These are phyloP conservation scores for Acanthamoeba rhysodes DNA, from an alignment of 208 protist species.

Conservation along the genomic window DNA sequence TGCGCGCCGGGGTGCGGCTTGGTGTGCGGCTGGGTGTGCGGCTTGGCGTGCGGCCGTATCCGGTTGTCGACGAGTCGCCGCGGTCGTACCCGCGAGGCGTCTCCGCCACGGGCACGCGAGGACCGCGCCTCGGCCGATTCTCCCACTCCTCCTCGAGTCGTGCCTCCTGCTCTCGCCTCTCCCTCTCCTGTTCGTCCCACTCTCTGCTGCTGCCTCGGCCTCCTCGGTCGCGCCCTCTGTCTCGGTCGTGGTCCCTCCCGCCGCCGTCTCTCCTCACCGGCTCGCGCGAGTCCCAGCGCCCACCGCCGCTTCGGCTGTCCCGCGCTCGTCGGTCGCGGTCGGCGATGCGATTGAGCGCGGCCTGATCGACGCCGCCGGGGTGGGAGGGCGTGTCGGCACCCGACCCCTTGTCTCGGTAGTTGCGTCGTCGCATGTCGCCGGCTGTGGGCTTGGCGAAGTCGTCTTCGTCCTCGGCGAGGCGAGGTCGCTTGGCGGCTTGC, in stretches of 20 bases:
- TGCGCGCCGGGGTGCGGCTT: not conserved
- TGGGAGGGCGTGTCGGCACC: constrained; percentile 67
- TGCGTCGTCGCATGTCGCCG: not conserved
- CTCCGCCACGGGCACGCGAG: constrained; percentile 48
- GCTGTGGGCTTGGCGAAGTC: not conserved
- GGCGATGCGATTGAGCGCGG: constrained; percentile 37
- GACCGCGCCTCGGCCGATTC: constrained; percentile 35
- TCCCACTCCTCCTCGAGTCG: constrained; percentile 54
- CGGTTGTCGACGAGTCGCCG: constrained; percentile 11
- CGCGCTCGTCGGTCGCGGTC: not conserved
- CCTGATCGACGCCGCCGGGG: constrained; percentile 60
- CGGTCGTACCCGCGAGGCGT: constrained; percentile 59
- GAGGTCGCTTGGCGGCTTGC: not conserved
- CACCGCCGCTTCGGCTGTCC: not conserved
- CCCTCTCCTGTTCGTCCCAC: constrained; percentile 37
- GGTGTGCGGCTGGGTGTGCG: not conserved
- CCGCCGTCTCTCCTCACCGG: not conserved
- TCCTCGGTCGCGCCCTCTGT: not conserved
- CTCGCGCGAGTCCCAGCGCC: not conserved
- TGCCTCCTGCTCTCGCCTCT: constrained; percentile 12
- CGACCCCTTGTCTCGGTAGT: constrained; percentile 45
- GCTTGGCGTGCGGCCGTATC: constrained; percentile 13
- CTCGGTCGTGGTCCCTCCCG: not conserved
- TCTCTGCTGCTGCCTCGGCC: not conserved
- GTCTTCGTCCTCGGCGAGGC: not conserved